Conservation (phyloP, 2,329 filamentous ascomycete genomes). For the Sclerotinia nivalis region DNA sequence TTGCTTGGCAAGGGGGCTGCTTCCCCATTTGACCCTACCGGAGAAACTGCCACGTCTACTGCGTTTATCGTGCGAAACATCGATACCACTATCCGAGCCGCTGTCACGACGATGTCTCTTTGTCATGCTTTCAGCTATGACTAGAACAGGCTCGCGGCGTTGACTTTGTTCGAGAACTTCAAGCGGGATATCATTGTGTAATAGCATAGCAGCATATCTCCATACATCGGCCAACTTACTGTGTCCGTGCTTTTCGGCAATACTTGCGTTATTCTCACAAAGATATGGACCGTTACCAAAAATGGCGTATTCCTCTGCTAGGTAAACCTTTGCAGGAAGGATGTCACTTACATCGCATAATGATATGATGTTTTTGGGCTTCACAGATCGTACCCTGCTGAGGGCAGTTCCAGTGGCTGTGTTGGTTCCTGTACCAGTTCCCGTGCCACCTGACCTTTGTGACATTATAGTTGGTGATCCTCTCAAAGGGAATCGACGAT, state of each 20-base stretch:
- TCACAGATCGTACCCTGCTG: conserved; percentile 37
- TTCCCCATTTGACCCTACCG: conserved; percentile 67
- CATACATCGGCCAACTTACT: conserved; percentile 78
- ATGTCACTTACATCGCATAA: conserved; percentile 70
- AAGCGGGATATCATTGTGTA: conserved; percentile 75
- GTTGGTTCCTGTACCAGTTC: conserved; percentile 48
- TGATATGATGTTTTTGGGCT: conserved; percentile 68
- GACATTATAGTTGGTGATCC: conserved; percentile 40
- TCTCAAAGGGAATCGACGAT: conserved; percentile 33
- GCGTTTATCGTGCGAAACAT: conserved; percentile 47
- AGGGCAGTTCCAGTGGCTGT: conserved; percentile 50
- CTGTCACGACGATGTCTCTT: conserved; percentile 42
- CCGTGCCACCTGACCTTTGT: conserved; percentile 37
- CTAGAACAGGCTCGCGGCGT: conserved; percentile 55
- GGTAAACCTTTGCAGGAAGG: conserved; percentile 74
- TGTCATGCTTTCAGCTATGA: conserved; percentile 67
- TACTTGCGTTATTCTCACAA: conserved; percentile 78
- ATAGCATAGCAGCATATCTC: conserved; percentile 75
- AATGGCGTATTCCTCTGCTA: conserved; percentile 79
- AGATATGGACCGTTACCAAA: conserved; percentile 81
- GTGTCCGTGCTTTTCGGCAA: conserved; percentile 71
- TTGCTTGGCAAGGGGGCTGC: conserved; percentile 62
- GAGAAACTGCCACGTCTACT: conserved; percentile 44
- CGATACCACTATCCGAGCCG: conserved; percentile 50
- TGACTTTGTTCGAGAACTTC: conserved; percentile 59